Percentiles rank a stretch among this genome's conserved stretches.
These are phyloP conservation scores for Fusarium ramigenum DNA, from an alignment of 2,329 filamentous ascomycete genomes.

Conservation along the genomic window DNA sequence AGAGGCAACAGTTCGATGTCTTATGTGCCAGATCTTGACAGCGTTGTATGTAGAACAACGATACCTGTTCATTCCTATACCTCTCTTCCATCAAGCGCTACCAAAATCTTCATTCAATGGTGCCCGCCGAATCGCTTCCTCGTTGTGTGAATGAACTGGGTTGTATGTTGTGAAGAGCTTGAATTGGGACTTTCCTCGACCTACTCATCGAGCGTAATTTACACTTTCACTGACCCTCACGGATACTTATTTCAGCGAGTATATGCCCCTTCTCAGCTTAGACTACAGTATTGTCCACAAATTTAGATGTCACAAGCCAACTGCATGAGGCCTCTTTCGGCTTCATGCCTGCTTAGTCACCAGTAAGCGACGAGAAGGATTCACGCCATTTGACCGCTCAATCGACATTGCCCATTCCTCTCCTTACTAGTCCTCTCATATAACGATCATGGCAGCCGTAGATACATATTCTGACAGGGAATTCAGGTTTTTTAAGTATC, in stretches of 20 bases:
- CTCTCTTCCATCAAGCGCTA: neutral
- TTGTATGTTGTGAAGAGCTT: neutral
- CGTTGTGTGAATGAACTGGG: neutral
- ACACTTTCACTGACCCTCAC: neutral
- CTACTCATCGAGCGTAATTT: neutral
- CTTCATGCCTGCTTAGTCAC: neutral
- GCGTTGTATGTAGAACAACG: neutral
- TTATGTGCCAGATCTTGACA: neutral
- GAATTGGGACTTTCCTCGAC: neutral
- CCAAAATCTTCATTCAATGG: neutral
- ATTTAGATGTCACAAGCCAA: neutral
- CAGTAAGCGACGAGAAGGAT: slow-evolving; percentile 2
- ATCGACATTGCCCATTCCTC: neutral
- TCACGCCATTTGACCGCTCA: neutral
- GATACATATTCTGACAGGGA: neutral
- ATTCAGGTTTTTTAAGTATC: slow-evolving; percentile 17
- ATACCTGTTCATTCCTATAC: neutral
- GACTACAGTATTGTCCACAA: neutral
- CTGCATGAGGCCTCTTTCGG: neutral
- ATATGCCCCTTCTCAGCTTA: neutral
- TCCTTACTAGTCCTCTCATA: too few species aligned
- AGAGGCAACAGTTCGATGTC: neutral
- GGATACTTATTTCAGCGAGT: neutral
- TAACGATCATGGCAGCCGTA: neutral
- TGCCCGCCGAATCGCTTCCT: neutral